Evolutionary conservation across 306 rosid genomes (phyloP), one percentile per base, ranked within the genome.

Genomic region (Purshia tridentata): DNA sequence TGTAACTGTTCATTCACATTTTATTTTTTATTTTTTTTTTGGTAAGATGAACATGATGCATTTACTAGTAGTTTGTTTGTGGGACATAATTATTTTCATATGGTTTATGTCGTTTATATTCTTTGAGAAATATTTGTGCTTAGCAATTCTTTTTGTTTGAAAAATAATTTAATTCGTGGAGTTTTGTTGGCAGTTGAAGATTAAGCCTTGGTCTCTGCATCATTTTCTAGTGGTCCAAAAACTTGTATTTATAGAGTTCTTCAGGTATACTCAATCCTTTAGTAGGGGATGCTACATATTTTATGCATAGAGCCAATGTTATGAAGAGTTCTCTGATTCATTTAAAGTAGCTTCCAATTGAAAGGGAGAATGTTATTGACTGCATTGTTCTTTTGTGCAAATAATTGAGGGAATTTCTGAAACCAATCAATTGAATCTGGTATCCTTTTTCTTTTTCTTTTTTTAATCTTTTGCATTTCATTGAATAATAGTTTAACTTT

Each of bases 151-250:
- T 64, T 65, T 72, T 72, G 6, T 18, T 29, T 63, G 39, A 7
- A 19, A 35, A 20, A 67, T 54, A 9, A 37, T 49, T 66, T 74
- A 29, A 72, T 67, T 5, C 13, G 48, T 81, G 61, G 49, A 45
- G 50, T 29, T 19, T 74, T 67, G 72, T 70, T 16, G 9, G 54
- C 98, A 95, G 99, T n/a, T 91, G 74, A 93, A 84, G 77, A 71
- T 67, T 50, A 87, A 88, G 84, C 94, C 87, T 40, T 94, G 72
- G 96, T 94, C 23, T 87, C 91, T 53, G 91, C 90, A 13, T 91
- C 98, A 47, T 91, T 94, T 79, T 91, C 97, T 41, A 97, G 98
- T 16, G 98, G 97, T 78, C 82, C 98, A 53, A 89, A 85, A 85
- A 82, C 96, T 69, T 94, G 96, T 74, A 88, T 94, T 97, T 70